Percentiles rank a stretch among this genome's conserved stretches.
Evolutionary conservation across 2,329 filamentous ascomycete species (phyloP).

Genomic region (Pseudogymnoascus sp.): DNA sequence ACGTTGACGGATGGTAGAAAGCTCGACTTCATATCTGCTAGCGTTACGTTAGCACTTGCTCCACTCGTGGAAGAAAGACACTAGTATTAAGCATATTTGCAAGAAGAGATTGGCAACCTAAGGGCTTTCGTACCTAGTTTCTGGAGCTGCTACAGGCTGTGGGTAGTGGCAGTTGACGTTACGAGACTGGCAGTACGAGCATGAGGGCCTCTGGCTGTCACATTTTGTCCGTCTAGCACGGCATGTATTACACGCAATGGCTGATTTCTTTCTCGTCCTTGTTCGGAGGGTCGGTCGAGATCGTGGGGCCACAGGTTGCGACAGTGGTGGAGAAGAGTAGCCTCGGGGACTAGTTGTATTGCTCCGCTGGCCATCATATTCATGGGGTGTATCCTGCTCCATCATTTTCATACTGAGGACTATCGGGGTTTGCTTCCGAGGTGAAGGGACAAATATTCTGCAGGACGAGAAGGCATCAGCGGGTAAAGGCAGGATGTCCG

Average conservation of each 20-base stretch:
- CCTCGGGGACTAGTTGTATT: background rate
- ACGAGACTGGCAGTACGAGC: constrained; percentile 17
- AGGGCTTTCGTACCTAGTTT: constrained; percentile 1
- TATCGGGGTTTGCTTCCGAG: background rate
- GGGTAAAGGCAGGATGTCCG: background rate
- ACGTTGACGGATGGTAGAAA: background rate
- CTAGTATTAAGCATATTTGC: background rate
- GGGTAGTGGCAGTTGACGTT: background rate
- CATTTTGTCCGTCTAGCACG: constrained; percentile 22
- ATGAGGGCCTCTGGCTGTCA: constrained; percentile 20
- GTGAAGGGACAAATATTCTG: background rate
- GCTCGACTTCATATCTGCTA: background rate
- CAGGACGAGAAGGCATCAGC: background rate
- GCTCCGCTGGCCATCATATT: background rate
- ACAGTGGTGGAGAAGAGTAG: background rate
- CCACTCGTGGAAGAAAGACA: background rate
- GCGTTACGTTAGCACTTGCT: background rate
- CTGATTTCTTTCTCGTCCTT: constrained; percentile 15
- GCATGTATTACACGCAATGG: constrained; percentile 20
- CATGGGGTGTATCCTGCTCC: background rate
- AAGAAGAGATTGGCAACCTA: background rate
- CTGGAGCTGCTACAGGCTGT: background rate
- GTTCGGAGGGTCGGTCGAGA: background rate
- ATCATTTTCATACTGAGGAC: background rate
- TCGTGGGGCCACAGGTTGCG: background rate